Evolutionary conservation across 23 red algal genomes (phyloP).

Genomic region (Gracilaria vermiculophylla): DNA sequence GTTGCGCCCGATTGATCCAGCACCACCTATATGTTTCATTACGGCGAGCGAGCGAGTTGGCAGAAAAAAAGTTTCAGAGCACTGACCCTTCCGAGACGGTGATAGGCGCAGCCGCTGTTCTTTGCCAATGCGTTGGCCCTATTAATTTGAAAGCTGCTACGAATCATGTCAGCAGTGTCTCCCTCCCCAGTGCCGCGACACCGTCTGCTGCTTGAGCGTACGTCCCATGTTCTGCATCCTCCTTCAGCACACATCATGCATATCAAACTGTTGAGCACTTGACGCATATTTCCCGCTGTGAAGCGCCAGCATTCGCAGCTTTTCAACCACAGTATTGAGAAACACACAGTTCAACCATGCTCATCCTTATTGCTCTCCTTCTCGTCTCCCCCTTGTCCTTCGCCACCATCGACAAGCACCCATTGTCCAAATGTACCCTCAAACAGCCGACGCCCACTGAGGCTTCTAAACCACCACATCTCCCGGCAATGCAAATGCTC

Average conservation of each 20-base stretch:
- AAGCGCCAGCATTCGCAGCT: not conserved
- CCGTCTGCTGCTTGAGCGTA: too few species aligned
- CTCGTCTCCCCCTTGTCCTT: not conserved
- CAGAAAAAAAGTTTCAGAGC: too few species aligned
- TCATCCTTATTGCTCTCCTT: not conserved
- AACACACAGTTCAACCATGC: not conserved
- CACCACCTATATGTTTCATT: too few species aligned
- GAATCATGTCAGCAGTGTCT: not conserved
- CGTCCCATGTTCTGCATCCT: not conserved
- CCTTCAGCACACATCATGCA: not conserved
- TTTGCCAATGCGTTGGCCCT: not conserved
- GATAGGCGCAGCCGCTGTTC: not conserved
- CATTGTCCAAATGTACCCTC: not conserved
- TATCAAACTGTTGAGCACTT: not conserved
- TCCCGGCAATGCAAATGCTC: slow-evolving; percentile 22
- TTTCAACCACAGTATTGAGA: not conserved
- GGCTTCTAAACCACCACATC: not conserved
- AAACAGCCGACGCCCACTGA: not conserved
- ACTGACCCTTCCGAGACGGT: too few species aligned
- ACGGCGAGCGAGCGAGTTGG: too few species aligned
- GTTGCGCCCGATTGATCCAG: too few species aligned
- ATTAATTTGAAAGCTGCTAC: not conserved
- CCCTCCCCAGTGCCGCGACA: not conserved
- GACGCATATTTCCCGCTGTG: not conserved
- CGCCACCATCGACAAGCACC: slow-evolving; percentile 7